Evolutionary conservation across 2,329 filamentous ascomycete species (phyloP), one percentile per base, ranked within the genome.

Genomic region (Sordariomycetes sp.): DNA sequence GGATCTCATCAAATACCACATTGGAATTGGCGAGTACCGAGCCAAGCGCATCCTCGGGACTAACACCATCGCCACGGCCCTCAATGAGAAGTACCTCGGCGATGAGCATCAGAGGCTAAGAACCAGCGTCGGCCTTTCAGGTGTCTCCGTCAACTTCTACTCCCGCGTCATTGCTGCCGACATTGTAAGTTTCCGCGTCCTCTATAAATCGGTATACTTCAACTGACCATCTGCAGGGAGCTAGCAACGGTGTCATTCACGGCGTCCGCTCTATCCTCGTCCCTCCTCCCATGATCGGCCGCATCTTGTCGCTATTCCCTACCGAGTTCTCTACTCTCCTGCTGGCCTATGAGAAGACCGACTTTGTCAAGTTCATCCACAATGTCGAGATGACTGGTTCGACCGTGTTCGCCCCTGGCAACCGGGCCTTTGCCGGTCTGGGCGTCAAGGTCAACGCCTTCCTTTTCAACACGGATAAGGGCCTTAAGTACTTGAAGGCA

Each of bases 171-270:
- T 87, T 4, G 75, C 70, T 4, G 64, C 75, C 34, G 75, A 94
- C 55, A 74, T 92, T 45, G 79, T 84, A 63, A 42, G 72, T 57
- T 25, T 30, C 9, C 27, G 26, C 4, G 20, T 4, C 5, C 3
- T 28, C 17, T n/a, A 25, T 26, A 10, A 2, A 26, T 12, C 10
- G 9, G 2, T 21, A 8, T 12, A 26, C 18, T 27, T 15, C 12
- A 27, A 21, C 16, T 18, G 8, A 32, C 21, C 6, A 35, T 4
- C 3, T 5, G 36, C 29, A 82, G 78, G 69, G 72, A 50, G 81
- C 77, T 26, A 79, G 74, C 40, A 94, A 94, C 50, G 87, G 88
- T 27, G 67, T 92, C 25, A 75, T 93, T 43, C 87, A 94, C 56
- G 82, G 73, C 29, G 61, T 94, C 35, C 75, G 87, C 60, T 68